phyloP scores from a whole-genome alignment of 2,329 filamentous ascomycete species.

The Exophiala mesophila region DNA sequence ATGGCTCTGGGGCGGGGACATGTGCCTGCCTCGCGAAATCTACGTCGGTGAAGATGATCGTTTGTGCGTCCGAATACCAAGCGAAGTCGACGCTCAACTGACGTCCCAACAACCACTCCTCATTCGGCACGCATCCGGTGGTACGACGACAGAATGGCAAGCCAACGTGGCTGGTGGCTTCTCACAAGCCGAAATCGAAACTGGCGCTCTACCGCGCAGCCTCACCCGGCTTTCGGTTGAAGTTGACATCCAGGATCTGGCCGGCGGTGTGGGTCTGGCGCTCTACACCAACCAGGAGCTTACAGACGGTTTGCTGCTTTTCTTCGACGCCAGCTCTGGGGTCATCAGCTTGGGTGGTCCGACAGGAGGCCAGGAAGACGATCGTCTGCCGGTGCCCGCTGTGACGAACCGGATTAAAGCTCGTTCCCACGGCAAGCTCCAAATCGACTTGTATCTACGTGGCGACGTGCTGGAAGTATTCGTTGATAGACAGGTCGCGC shows the following conservation, averaged over 20 bases:
- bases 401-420: constrained; percentile 1
- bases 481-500: constrained; percentile 4
- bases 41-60: constrained; percentile 4
- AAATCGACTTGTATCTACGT: constrained; percentile 2
- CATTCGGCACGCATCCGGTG: constrained; percentile 5
- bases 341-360: constrained; percentile 2
- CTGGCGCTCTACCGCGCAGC: neutral
- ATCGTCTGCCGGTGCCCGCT: neutral
- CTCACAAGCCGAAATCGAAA: constrained; percentile 3
- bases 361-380: neutral
- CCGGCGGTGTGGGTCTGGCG: constrained; percentile 2
- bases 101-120: neutral
- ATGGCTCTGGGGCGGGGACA: constrained; percentile 5
- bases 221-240: constrained; percentile 4
- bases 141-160: constrained; percentile 3
- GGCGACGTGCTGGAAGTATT: constrained; percentile 3
- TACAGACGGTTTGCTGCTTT: constrained; percentile 4
- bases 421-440: neutral
- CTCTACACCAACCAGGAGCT: constrained; percentile 1
- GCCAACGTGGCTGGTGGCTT: constrained; percentile 1
- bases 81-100: constrained; percentile 1
- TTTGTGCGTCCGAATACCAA: constrained; percentile 2
- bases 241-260: constrained; percentile 2
- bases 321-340: constrained; percentile 4
- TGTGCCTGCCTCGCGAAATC: constrained; percentile 4